Evolutionary conservation across 108 stramenopile species (phyloP).

Genomic region (Skeletonema costatum): DNA sequence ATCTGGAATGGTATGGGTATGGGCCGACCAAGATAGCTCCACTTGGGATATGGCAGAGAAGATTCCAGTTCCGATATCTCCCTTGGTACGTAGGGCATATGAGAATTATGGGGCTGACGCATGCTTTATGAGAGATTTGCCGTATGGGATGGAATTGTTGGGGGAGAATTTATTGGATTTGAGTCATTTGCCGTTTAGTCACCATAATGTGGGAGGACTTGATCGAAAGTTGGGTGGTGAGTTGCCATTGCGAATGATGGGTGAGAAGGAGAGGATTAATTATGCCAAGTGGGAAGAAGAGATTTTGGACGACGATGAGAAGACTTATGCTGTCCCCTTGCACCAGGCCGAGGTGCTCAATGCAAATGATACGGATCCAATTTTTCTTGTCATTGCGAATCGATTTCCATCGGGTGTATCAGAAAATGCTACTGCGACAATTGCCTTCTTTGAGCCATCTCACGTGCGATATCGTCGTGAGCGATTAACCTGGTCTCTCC

Average conservation of each 20-base stretch:
- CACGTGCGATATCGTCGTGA: constrained; percentile 22
- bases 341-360: neutral
- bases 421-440: neutral
- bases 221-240: neutral
- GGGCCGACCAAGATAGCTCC: constrained; percentile 13
- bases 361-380: neutral
- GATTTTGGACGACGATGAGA: neutral
- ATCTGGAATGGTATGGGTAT: constrained; percentile 30
- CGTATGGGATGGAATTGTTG: constrained; percentile 28
- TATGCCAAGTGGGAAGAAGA: constrained; percentile 1
- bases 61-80: constrained; percentile 19
- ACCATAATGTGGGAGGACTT: constrained; percentile 32
- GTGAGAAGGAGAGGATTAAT: neutral
- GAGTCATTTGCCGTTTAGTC: constrained; percentile 27
- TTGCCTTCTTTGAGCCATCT: constrained; percentile 13
- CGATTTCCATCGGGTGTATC: neutral
- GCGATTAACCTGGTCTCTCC: constrained; percentile 15
- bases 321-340: neutral
- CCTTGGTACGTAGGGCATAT: neutral
- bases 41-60: neutral
- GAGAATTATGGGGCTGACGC: neutral
- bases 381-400: neutral
- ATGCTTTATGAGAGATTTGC: constrained; percentile 34
- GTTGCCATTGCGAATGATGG: constrained; percentile 18
- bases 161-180: constrained; percentile 36